Evolutionary conservation across 225 moss, liverwort and hornwort genomes (phyloP).

Genomic region (Neckera pumila): DNA sequence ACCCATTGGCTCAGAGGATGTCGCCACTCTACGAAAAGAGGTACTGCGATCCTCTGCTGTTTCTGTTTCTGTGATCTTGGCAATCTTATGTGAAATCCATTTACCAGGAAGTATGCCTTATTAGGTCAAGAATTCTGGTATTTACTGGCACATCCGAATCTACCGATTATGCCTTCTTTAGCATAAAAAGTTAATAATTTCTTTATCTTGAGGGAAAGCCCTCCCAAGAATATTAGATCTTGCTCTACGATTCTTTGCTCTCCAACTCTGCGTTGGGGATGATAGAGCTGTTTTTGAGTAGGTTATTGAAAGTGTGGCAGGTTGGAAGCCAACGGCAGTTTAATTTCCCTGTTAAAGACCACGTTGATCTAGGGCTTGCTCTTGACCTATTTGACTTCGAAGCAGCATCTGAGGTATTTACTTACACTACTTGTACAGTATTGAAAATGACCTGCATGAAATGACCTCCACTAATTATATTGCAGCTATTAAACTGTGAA

Average conservation of each 20-base stretch:
- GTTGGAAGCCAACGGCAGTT: constrained; percentile 71
- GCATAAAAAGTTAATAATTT: neutral
- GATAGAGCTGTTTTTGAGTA: neutral
- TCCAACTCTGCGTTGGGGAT: neutral
- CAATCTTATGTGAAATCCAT: neutral
- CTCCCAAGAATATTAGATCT: neutral
- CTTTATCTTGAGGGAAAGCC: neutral
- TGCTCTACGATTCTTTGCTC: neutral
- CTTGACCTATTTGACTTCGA: constrained; percentile 95
- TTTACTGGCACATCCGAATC: neutral
- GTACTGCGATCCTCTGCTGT: constrained; percentile 10
- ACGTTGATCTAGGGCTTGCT: constrained; percentile 76
- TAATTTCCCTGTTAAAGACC: constrained; percentile 64
- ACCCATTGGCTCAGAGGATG: constrained; percentile 83
- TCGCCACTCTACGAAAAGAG: constrained; percentile 64
- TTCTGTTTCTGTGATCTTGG: neutral
- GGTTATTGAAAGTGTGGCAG: constrained; percentile 20
- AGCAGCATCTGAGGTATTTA: constrained; percentile 71
- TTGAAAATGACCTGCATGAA: neutral
- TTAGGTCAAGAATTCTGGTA: neutral
- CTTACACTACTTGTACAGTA: neutral
- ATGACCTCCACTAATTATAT: neutral
- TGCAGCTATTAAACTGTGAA: neutral
- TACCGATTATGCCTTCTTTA: neutral
- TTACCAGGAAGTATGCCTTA: neutral